Percentiles rank a stretch among this genome's conserved stretches.
These are phyloP conservation scores for Bretschneidera sinensis DNA, from an alignment of 345 rosid genomes.

Conservation along the genomic window DNA sequence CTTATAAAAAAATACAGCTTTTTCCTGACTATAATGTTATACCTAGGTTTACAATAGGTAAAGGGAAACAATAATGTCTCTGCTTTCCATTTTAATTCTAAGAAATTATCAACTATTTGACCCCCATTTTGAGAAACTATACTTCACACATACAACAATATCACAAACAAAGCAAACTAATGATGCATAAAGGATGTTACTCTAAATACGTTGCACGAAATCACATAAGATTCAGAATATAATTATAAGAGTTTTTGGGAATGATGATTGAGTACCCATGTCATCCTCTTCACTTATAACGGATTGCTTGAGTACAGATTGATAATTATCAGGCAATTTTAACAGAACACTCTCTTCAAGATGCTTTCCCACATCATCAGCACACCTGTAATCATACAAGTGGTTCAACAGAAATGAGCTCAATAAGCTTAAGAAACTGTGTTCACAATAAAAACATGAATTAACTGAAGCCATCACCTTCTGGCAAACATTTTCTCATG, in stretches of 20 bases:
- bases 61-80: too few species aligned
- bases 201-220: background rate
- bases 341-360: constrained; percentile 64
- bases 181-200: background rate
- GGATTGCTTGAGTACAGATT: constrained; percentile 66
- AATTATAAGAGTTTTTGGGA: background rate
- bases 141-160: too few species aligned
- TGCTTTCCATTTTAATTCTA: too few species aligned
- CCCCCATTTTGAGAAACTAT: too few species aligned
- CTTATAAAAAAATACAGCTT: too few species aligned
- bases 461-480: constrained; percentile 36
- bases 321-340: constrained; percentile 77
- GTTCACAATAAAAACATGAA: background rate
- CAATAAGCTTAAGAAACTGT: background rate
- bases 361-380: constrained; percentile 52
- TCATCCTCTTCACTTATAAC: constrained; percentile 73
- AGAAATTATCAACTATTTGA: too few species aligned
- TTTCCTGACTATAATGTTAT: too few species aligned
- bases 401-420: background rate
- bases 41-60: too few species aligned
- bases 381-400: too few species aligned
- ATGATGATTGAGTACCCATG: constrained; percentile 48
- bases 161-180: too few species aligned
- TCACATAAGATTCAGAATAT: background rate
- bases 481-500: constrained; percentile 57